Percentiles rank a stretch among this genome's conserved stretches.
These are phyloP conservation scores for Polygonum aviculare DNA, from an alignment of 148 eudicot genomes.

Conservation along the genomic window DNA sequence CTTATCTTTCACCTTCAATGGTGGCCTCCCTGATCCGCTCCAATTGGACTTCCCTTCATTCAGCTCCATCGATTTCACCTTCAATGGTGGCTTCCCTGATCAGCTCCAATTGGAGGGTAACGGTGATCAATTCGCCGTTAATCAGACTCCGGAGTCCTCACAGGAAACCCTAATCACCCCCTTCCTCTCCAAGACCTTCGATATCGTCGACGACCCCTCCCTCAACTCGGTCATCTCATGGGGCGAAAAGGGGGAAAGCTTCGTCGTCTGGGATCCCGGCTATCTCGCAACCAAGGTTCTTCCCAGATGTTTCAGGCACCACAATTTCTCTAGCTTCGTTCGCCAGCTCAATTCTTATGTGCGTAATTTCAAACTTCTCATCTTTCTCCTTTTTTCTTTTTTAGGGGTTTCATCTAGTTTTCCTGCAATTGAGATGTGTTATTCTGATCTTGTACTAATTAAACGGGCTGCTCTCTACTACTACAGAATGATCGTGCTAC, in stretches of 20 bases:
- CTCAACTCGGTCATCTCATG: conserved; percentile 65
- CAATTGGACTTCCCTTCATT: background rate
- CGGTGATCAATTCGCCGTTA: conserved; percentile 15
- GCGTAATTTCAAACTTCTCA: conserved; percentile 31
- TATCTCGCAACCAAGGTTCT: conserved; percentile 56
- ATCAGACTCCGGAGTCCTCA: conserved; percentile 39
- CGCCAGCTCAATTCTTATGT: conserved; percentile 97
- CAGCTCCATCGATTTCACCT: background rate
- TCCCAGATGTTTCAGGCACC: conserved; percentile 85
- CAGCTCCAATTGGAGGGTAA: background rate
- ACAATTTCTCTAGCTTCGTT: conserved; percentile 91
- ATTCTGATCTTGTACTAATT: background rate
- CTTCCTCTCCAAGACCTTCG: conserved; percentile 72
- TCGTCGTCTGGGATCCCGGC: conserved; percentile 75
- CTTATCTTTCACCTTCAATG: background rate
- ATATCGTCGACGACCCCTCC: conserved; percentile 58
- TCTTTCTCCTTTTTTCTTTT: background rate
- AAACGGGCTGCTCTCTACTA: background rate
- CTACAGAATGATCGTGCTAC: background rate
- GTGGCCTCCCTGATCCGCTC: background rate
- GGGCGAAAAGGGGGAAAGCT: conserved; percentile 52
- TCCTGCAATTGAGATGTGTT: background rate
- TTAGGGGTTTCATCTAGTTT: too few species aligned
- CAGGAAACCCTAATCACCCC: conserved; percentile 54
- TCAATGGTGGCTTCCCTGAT: background rate